Base-by-base conservation (phyloP, 1,284 basidiomycete species). In the Mycosarcoma mackinlayi region DNA sequence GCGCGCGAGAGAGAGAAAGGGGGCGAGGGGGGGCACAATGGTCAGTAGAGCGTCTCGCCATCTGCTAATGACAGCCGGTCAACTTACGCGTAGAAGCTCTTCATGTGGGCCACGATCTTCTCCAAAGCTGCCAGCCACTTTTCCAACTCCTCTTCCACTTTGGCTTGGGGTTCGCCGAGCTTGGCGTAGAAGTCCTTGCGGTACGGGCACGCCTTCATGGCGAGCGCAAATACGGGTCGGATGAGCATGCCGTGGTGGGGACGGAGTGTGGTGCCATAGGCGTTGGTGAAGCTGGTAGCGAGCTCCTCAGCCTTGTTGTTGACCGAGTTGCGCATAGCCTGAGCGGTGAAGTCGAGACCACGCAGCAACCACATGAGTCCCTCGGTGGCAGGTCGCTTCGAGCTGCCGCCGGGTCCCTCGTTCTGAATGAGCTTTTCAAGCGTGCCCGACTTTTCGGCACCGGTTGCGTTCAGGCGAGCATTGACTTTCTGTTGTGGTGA, bases 201-300 rank as follows among this genome's bases (percentile, higher is more conserved):
- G 84, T 92, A 92, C 0, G 95, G 95, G 85, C 94, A 97, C 0
- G 94, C 93, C 80, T 91, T 96, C 92, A 98, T 93, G 6, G 95
- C 95, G 42, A 94, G 88, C 92, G 88, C 81, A 84, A 98, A 98
- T 35, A 95, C 81, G 16, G 89, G 89, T 79, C 90, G 90, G 49
- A 96, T 89, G 72, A 98, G 84, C 79, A 98, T 92, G 74, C 89
- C 91, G 84, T 98, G 95, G 84, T 90, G 89, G 81, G 90, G 87
- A 84, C 90, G 93, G 77, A 98, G 86, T 21, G 90, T 93, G 14
- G 75, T 86, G 40, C 90, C 90, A 84, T 99, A 99, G 0, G 91
- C 88, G 54, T 89, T 89, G 31, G 86, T 89, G 84, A 99, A 98
- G 35, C 91, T 91, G 3, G 78, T 85, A 8, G 87, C 81, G 19